phyloP scores from a whole-genome alignment of 352 stramenopile genomes.

The Phytophthora lateralis region DNA sequence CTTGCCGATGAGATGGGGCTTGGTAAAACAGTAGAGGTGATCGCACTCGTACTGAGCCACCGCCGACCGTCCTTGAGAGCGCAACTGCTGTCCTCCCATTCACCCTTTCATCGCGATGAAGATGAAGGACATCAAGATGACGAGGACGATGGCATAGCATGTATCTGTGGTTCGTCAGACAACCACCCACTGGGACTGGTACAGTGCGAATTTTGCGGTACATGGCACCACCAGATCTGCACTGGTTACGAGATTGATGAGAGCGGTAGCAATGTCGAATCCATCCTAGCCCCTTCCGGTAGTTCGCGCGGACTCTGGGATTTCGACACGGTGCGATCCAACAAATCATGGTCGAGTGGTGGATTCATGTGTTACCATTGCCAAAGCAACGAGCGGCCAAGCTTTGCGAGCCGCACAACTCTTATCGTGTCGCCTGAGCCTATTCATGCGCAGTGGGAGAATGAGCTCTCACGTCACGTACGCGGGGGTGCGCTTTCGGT shows the following conservation, averaged over 20 bases:
- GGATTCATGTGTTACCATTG: slow-evolving; percentile 75
- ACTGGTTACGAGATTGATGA: slow-evolving; percentile 38
- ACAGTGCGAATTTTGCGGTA: slow-evolving; percentile 54
- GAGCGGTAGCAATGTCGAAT: not conserved
- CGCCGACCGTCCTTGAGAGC: slow-evolving; percentile 38
- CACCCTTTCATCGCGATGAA: not conserved
- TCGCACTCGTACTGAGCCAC: slow-evolving; percentile 58
- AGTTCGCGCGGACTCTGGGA: slow-evolving; percentile 21
- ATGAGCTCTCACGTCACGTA: slow-evolving; percentile 87
- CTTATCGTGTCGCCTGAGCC: slow-evolving; percentile 93
- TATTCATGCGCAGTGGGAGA: slow-evolving; percentile 92
- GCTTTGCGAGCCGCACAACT: slow-evolving; percentile 72
- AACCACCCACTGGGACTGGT: slow-evolving; percentile 50
- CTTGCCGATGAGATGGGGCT: slow-evolving; percentile 94
- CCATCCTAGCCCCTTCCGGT: not conserved
- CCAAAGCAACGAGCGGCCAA: slow-evolving; percentile 43
- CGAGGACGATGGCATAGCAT: slow-evolving; percentile 30
- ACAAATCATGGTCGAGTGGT: slow-evolving; percentile 9
- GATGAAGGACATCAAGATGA: not conserved
- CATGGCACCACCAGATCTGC: slow-evolving; percentile 73
- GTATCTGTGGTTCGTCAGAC: slow-evolving; percentile 57
- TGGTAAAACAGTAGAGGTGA: slow-evolving; percentile 88
- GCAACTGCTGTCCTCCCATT: slow-evolving; percentile 20
- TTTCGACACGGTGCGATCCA: slow-evolving; percentile 14
- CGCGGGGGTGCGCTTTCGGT: slow-evolving; percentile 50